These are phyloP conservation scores for Salvia hispanica DNA, from an alignment of 257 asterid genomes.

Conservation along the genomic window DNA sequence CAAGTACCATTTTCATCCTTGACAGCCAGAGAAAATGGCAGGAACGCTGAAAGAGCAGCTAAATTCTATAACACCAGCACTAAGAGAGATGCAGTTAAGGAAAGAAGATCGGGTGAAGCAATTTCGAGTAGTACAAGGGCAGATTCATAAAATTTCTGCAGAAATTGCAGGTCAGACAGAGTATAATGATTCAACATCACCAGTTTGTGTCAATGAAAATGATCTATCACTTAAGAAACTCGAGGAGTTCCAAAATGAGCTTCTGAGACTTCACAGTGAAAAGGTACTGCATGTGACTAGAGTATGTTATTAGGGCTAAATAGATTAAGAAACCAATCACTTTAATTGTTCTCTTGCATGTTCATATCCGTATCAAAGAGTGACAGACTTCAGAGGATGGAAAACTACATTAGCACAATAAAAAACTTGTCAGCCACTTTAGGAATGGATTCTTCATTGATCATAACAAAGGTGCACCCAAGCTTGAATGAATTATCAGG, in stretches of 20 bases:
- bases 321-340: conserved; percentile 15
- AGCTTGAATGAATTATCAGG: conserved; percentile 94
- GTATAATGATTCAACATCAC: conserved; percentile 63
- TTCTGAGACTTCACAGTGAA: conserved; percentile 81
- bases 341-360: conserved; percentile 21
- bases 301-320: conserved; percentile 3
- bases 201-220: conserved; percentile 57
- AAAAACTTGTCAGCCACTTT: conserved; percentile 64
- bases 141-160: conserved; percentile 75
- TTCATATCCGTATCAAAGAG: conserved; percentile 46
- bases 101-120: conserved; percentile 81
- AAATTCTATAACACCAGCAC: conserved; percentile 77
- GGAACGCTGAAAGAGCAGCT: conserved; percentile 90
- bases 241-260: conserved; percentile 88
- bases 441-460: conserved; percentile 91
- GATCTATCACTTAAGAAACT: conserved; percentile 83
- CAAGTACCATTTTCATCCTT: conserved; percentile 29
- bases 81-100: conserved; percentile 83
- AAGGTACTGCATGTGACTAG: conserved; percentile 51
- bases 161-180: conserved; percentile 87
- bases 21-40: conserved; percentile 91
- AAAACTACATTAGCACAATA: conserved; percentile 67
- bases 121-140: conserved; percentile 76
- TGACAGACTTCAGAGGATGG: conserved; percentile 86
- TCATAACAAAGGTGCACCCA: conserved; percentile 95